phyloP scores from a whole-genome alignment of 352 stramenopile genomes.

The Globisporangium nunn region DNA sequence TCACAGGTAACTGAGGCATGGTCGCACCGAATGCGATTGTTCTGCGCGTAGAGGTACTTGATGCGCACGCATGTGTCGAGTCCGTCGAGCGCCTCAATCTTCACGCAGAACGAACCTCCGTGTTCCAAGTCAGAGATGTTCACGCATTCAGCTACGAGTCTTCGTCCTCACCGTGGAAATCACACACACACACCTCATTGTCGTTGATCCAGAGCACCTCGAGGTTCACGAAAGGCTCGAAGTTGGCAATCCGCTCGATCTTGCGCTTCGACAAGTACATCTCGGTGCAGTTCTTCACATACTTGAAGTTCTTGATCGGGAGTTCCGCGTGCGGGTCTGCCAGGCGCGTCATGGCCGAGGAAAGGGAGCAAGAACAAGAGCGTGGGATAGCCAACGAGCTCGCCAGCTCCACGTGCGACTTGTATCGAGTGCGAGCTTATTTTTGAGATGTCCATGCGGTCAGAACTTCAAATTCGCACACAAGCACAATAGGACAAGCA shows the following conservation, averaged over 20 bases:
- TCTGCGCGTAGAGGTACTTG: conserved; percentile 84
- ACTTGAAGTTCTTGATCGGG: conserved; percentile 86
- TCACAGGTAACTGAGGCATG: not conserved
- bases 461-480: too few relatives aligned
- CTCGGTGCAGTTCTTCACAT: conserved; percentile 87
- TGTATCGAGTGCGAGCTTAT: too few relatives aligned
- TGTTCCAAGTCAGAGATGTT: not conserved
- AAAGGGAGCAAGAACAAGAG: too few relatives aligned
- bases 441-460: too few relatives aligned
- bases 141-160: too few relatives aligned
- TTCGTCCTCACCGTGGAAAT: too few relatives aligned
- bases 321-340: conserved; percentile 74
- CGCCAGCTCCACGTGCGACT: too few relatives aligned
- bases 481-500: not conserved
- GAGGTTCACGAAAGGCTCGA: conserved; percentile 85
- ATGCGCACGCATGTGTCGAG: conserved; percentile 84
- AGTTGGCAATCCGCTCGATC: conserved; percentile 77
- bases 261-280: conserved; percentile 71
- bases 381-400: too few relatives aligned
- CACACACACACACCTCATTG: conserved; percentile 42
- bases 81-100: conserved; percentile 56
- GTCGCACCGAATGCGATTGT: conserved; percentile 67
- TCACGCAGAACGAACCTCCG: not conserved
- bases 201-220: conserved; percentile 88
- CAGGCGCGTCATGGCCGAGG: conserved; percentile 15